Evolutionary conservation across 148 eudicot genomes (phyloP).

Genomic region (Vaccinium myrtillus): DNA sequence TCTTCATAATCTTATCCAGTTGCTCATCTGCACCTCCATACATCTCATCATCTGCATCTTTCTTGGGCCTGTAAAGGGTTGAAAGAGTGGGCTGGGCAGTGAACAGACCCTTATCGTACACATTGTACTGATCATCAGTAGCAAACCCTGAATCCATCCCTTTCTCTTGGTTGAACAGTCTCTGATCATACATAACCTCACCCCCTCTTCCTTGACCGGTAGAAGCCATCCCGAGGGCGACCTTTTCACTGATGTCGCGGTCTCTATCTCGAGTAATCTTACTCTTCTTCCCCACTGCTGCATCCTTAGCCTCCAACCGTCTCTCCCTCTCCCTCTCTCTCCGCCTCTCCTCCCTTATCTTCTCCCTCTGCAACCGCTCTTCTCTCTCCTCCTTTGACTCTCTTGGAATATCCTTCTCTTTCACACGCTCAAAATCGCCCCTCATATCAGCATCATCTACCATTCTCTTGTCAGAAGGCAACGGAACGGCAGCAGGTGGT

Average conservation of each 20-base stretch:
- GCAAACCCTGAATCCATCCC: conserved; percentile 93
- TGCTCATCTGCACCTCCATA: conserved; percentile 84
- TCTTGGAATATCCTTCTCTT: conserved; percentile 42
- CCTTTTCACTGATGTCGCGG: conserved; percentile 85
- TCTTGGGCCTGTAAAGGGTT: conserved; percentile 72
- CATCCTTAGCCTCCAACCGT: conserved; percentile 81
- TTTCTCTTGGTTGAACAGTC: conserved; percentile 82
- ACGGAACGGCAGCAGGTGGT: conserved; percentile 33
- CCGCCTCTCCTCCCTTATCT: conserved; percentile 69
- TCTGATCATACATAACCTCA: conserved; percentile 82
- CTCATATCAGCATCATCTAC: conserved; percentile 42
- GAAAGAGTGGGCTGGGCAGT: conserved; percentile 71
- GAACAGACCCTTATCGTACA: conserved; percentile 77
- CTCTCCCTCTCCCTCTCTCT: conserved; percentile 80
- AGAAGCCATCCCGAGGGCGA: conserved; percentile 87
- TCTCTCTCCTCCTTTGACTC: conserved; percentile 65
- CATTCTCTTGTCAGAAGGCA: conserved; percentile 44
- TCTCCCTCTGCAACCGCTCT: conserved; percentile 55
- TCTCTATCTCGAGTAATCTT: conserved; percentile 77
- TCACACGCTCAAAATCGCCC: conserved; percentile 44
- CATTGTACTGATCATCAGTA: conserved; percentile 73
- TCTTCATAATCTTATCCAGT: conserved; percentile 69
- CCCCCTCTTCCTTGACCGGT: conserved; percentile 51
- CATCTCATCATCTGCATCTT: conserved; percentile 58
- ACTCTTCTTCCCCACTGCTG: conserved; percentile 82